Percentiles rank a stretch among this genome's conserved stretches.
phyloP scores from a whole-genome alignment of 352 stramenopile genomes.

The Pythium rhizo-oryzae region DNA sequence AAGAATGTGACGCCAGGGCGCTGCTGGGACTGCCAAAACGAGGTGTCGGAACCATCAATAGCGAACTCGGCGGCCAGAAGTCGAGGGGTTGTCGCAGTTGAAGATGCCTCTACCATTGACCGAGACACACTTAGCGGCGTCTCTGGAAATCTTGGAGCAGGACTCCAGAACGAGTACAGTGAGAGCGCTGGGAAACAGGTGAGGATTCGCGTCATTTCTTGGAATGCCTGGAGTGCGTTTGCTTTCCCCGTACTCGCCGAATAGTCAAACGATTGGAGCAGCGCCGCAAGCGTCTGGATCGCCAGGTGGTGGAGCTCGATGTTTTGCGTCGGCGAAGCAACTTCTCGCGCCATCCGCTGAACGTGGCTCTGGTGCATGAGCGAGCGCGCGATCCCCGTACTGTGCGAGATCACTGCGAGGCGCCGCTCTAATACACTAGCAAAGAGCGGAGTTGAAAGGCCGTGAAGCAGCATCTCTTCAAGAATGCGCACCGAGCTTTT shows the following conservation, averaged over 20 bases:
- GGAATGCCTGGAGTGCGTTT: conserved; percentile 55
- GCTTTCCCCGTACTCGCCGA: conserved; percentile 24
- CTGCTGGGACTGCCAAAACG: conserved; percentile 79
- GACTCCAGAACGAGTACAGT: conserved; percentile 87
- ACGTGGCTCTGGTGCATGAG: conserved; percentile 56
- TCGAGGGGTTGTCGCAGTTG: conserved; percentile 48
- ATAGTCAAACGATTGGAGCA: conserved; percentile 80
- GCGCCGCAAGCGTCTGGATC: conserved; percentile 75
- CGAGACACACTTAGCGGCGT: conserved; percentile 45
- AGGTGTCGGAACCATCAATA: conserved; percentile 54
- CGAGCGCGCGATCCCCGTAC: conserved; percentile 57
- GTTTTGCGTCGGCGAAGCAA: conserved; percentile 41
- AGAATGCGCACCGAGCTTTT: conserved; percentile 77
- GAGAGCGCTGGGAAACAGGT: conserved; percentile 74
- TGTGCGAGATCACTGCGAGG: conserved; percentile 83
- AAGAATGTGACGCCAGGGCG: conserved; percentile 61
- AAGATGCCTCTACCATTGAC: conserved; percentile 60
- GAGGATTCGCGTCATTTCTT: conserved; percentile 82
- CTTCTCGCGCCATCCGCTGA: conserved; percentile 41
- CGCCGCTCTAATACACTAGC: conserved; percentile 77
- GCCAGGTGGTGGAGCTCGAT: conserved; percentile 83
- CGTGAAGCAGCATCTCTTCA: conserved; percentile 82
- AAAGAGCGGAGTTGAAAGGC: conserved; percentile 76
- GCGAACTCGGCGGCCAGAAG: conserved; percentile 50
- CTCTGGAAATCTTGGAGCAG: conserved; percentile 64